Percentiles rank a stretch among this genome's conserved stretches.
Evolutionary conservation across 2,329 filamentous ascomycete species (phyloP).

Genomic region (Aspergillus sp.): DNA sequence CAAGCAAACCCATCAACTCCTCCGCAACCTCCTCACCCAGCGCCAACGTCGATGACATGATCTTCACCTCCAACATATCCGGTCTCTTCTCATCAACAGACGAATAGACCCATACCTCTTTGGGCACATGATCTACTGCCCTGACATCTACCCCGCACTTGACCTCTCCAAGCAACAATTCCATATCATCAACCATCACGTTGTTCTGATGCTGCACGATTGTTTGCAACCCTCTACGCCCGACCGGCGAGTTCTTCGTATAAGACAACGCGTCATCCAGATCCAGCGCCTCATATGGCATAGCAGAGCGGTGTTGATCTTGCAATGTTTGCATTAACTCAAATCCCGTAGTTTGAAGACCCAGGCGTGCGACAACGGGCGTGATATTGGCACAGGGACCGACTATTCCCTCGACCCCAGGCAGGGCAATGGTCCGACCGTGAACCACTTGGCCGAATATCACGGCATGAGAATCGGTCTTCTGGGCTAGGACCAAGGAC

Average conservation of each 20-base stretch:
- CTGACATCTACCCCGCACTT: not conserved
- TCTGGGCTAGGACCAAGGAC: slow-evolving; percentile 57
- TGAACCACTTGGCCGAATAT: slow-evolving; percentile 60
- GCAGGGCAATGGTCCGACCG: slow-evolving; percentile 48
- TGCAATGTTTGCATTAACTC: slow-evolving; percentile 54
- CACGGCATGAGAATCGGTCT: slow-evolving; percentile 53
- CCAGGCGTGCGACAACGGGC: slow-evolving; percentile 20
- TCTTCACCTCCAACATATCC: not conserved
- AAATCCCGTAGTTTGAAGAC: slow-evolving; percentile 28
- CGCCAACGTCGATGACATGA: not conserved
- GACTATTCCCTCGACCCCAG: slow-evolving; percentile 25
- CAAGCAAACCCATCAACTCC: not conserved
- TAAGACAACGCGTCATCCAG: slow-evolving; percentile 23
- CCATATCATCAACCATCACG: not conserved
- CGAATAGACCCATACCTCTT: not conserved
- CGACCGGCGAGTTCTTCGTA: not conserved
- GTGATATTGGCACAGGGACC: slow-evolving; percentile 26
- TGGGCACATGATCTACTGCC: not conserved
- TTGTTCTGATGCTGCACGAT: not conserved
- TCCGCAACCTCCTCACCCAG: not conserved
- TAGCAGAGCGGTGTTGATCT: slow-evolving; percentile 49
- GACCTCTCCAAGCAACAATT: not conserved
- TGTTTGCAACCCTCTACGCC: not conserved
- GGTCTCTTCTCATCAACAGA: not conserved
- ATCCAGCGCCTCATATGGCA: slow-evolving; percentile 54